Evolutionary conservation across 495 filamentous ascomycete species (phyloP).

Genomic region (Neurospora hispaniola): DNA sequence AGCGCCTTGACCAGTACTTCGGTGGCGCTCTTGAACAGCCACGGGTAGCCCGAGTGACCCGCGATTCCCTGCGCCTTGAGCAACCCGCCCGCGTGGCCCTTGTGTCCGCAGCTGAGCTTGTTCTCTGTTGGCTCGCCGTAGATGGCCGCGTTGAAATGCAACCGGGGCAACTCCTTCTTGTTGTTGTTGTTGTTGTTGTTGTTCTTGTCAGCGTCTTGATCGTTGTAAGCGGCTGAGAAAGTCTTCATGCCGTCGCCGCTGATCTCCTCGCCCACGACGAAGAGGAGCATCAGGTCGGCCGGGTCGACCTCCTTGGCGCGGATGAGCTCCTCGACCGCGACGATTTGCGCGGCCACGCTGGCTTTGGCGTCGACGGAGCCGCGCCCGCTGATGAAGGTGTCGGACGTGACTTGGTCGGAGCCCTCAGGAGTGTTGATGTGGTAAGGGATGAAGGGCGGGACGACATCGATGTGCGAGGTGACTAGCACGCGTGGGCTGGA

Average conservation of each 20-base stretch:
- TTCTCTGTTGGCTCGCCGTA: conserved; percentile 89
- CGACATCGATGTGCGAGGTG: conserved; percentile 62
- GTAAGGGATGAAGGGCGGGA: conserved; percentile 66
- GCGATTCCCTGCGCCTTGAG: conserved; percentile 63
- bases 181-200: background rate
- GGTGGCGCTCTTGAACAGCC: conserved; percentile 71
- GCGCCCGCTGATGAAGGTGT: conserved; percentile 49
- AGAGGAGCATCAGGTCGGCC: conserved; percentile 60
- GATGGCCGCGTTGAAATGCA: conserved; percentile 47
- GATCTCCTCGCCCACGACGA: conserved; percentile 81
- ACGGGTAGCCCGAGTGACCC: conserved; percentile 83
- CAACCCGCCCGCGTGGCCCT: conserved; percentile 59
- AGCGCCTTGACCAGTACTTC: conserved; percentile 62
- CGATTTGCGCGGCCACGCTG: conserved; percentile 70
- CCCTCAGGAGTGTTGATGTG: conserved; percentile 20
- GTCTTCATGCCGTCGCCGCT: conserved; percentile 74
- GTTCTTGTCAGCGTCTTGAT: conserved; percentile 30
- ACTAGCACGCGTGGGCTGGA: conserved; percentile 55
- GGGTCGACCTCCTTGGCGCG: conserved; percentile 26
- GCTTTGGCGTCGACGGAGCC: conserved; percentile 88
- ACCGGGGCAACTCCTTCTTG: background rate
- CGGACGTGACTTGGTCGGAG: conserved; percentile 32
- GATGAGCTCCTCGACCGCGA: conserved; percentile 54
- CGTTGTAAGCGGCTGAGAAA: conserved; percentile 39
- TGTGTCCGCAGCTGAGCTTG: conserved; percentile 80